Percentiles rank a stretch among this genome's conserved stretches.
These are phyloP conservation scores for Besnoitia besnoiti DNA, from an alignment of 169 alveolate species.

Conservation along the genomic window DNA sequence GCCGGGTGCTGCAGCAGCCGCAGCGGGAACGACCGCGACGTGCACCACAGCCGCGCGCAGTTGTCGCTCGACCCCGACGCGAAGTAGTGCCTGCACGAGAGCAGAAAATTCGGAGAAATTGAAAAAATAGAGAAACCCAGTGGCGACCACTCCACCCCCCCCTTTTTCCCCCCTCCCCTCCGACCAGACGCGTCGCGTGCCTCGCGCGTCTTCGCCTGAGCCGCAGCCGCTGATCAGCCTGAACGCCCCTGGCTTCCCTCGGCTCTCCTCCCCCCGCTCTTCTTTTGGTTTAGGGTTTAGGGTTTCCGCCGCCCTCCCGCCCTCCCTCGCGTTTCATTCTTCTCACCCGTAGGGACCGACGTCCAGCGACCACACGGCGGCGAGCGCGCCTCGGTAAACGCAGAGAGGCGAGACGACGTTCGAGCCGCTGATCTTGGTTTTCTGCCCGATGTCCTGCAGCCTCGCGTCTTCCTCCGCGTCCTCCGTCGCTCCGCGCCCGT, in stretches of 20 bases:
- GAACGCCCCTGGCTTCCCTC: background rate
- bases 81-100: slow-evolving; percentile 54
- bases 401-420: slow-evolving; percentile 46
- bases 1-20: slow-evolving; percentile 62
- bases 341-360: slow-evolving; percentile 55
- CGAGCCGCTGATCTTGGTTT: background rate
- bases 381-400: slow-evolving; percentile 45
- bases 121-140: no score
- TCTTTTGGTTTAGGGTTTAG: no score
- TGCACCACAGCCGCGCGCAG: slow-evolving; percentile 63
- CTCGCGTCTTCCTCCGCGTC: background rate
- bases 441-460: background rate
- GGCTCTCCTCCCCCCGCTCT: background rate
- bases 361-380: slow-evolving; percentile 50
- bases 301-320: background rate
- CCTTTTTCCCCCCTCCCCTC: no score
- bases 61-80: slow-evolving; percentile 56
- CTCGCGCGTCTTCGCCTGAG: background rate
- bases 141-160: no score
- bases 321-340: background rate
- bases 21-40: slow-evolving; percentile 47
- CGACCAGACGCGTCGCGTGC: background rate
- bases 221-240: background rate
- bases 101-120: background rate
- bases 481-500: slow-evolving; percentile 17